Evolutionary conservation across 441 rosid genomes (phyloP).

Genomic region (Eutrema salsugineum): DNA sequence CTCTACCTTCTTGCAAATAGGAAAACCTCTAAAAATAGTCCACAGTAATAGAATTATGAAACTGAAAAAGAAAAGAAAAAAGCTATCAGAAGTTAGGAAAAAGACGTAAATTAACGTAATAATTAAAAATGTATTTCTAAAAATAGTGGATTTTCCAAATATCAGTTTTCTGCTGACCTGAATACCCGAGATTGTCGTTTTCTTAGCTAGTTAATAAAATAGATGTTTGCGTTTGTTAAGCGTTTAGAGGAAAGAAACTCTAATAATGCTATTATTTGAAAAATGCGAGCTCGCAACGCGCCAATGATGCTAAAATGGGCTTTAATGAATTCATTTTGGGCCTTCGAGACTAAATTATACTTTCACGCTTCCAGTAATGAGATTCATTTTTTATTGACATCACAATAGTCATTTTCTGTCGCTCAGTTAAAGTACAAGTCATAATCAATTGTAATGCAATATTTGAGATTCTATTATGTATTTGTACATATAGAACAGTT

Average conservation of each 20-base stretch:
- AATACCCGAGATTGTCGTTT: slow-evolving; percentile 13
- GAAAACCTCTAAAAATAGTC: slow-evolving; percentile 12
- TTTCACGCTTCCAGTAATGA: not conserved
- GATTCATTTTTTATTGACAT: not conserved
- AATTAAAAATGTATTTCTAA: not conserved
- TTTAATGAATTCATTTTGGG: too few relatives aligned
- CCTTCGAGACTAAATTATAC: too few relatives aligned
- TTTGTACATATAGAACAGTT: too few relatives aligned
- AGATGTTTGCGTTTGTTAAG: not conserved
- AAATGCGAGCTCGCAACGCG: not conserved
- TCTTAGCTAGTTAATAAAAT: not conserved
- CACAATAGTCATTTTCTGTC: not conserved
- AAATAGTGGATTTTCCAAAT: not conserved
- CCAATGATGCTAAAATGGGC: too few relatives aligned
- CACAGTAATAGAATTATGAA: not conserved
- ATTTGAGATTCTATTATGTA: too few relatives aligned
- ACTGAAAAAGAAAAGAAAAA: not conserved
- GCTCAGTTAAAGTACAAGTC: not conserved
- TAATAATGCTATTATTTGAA: too few relatives aligned
- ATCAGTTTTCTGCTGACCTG: not conserved
- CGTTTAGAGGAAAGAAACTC: not conserved
- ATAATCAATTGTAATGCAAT: not conserved
- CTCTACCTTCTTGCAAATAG: slow-evolving; percentile 23
- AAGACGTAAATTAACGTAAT: not conserved
- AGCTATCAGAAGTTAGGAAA: too few relatives aligned